Base-by-base conservation (phyloP, 169 alveolate species). In the Plasmodium cynomolgi region DNA sequence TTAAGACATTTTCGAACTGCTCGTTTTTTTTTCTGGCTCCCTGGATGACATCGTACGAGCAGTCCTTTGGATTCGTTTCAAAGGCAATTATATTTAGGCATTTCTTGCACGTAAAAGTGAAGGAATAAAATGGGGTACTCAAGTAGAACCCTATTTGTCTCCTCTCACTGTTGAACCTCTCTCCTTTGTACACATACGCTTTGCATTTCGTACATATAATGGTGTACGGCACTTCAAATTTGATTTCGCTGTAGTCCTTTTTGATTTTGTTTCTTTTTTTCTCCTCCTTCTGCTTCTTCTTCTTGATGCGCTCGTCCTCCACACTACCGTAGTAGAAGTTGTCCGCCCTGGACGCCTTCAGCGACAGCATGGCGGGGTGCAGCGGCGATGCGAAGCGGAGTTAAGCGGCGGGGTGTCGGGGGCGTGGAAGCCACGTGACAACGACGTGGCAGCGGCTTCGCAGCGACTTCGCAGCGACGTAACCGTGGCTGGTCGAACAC, bases 191-290 rank as follows among this genome's bases (percentile, higher is more conserved):
- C 37, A 97, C 95, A 79, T 90, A 91, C 33, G 54, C 83, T 31
- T 83, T 94, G 73, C 98, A 97, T 29, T 81, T 81, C 31, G 34
- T 74, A 77, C 98, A 97, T 58, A 91, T 86, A 44, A 94, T 96
- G 86, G 97, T 97, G 92, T 96, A 97, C 0, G 98, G 98, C 95
- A 97, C 91, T 92, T 97, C 98, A 83, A 97, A 97, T 47, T 84
- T 84, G 77, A 94, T 56, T 75, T 83, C 58, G 82, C 26, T 75
- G 84, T 83, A 93, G 15, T 84, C 93, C 86, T 56, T 93, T 84
- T 33, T 92, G 37, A 54, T 79, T 29, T 41, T 72, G 50, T 13
- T 47, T 84, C 26, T 93, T 58, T 74, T 93, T 91, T 84, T 9
- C 58, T 91, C 86, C 84, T 80, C 91, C 26, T 96, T 92, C 56